Evolutionary conservation across 352 stramenopile genomes (phyloP), one percentile per base, ranked within the genome.

Genomic region (Phytophthora podocarpi): DNA sequence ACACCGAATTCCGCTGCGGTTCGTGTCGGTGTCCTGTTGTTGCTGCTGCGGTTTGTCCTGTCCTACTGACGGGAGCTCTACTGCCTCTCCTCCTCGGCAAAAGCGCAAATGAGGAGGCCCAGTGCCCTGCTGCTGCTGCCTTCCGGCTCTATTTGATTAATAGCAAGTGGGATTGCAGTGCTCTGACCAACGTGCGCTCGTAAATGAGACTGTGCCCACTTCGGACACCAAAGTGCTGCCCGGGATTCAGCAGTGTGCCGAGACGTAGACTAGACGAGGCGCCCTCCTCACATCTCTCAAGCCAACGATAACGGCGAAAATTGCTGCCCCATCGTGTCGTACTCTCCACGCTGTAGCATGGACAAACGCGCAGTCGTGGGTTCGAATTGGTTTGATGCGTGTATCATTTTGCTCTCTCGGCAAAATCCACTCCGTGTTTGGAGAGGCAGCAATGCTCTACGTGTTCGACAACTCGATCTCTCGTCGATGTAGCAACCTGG

Each of bases 81-180:
- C 34, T 68, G 18, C 51, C 64, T 68, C 50, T 53, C 35, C 49
- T 64, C 21, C 51, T 52, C 18, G 64, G 51, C 64, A 69, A 72
- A 72, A 72, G 59, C 13, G 59, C 45, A 65, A 72, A 61, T 72
- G 64, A 49, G 30, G 37, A 41, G 59, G 4, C 51, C 39, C 5
- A 34, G n/a, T n/a, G n/a, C n/a, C 34, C 41, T 31, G 16, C 31
- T 41, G 2, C 37, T 55, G 15, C 18, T 41, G 46, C 45, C 28
- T 48, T 47, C 50, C 24, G 43, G 57, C 57, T 64, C 43, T 66
- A 37, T 60, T 58, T 55, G 45, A 64, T 64, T 58, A 64, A 58
- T 32, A 31, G 24, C 43, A 24, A 59, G 36, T 43, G 32, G 32
- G 13, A 23, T 59, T 24, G 40, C 53, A n/a, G 21, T 23, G 9